A percentile compares a stretch with the other conserved stretches of the same genome.
Evolutionary conservation across 495 filamentous ascomycete genomes (phyloP).

Genomic region (Venustampulla echinocandica): DNA sequence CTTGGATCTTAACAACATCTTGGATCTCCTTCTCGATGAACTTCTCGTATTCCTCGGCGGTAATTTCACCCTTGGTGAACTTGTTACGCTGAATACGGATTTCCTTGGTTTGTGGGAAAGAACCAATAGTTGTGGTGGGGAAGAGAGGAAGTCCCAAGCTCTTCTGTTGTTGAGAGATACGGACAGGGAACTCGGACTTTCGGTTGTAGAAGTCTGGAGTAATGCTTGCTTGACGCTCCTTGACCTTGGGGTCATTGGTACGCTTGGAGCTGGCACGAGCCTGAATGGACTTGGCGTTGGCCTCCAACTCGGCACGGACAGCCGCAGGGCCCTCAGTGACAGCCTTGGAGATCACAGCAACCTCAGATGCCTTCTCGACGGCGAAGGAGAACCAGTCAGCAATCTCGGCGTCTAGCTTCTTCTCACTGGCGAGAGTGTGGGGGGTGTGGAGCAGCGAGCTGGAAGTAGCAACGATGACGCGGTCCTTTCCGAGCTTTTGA

Average conservation of each 20-base stretch:
- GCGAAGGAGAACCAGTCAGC: conserved; percentile 98
- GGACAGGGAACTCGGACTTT: conserved; percentile 73
- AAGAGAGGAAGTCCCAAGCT: conserved; percentile 87
- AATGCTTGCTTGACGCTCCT: conserved; percentile 84
- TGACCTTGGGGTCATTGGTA: conserved; percentile 94
- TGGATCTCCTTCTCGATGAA: conserved; percentile 98
- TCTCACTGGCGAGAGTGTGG: conserved; percentile 95
- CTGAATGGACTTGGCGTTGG: conserved; percentile 86
- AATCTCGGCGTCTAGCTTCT: conserved; percentile 87
- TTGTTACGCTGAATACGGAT: conserved; percentile 93
- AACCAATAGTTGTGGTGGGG: conserved; percentile 98
- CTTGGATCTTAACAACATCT: conserved; percentile 87
- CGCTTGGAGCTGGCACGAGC: conserved; percentile 81
- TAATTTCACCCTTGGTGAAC: conserved; percentile 97
- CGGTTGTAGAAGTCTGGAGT: conserved; percentile 81
- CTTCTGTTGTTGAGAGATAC: conserved; percentile 78
- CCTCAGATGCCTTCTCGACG: conserved; percentile 83
- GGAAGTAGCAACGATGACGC: conserved; percentile 92
- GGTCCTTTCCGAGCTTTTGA: conserved; percentile 89
- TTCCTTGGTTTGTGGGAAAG: conserved; percentile 98
- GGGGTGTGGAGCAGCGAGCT: conserved; percentile 95
- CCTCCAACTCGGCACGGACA: conserved; percentile 78
- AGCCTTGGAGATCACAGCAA: conserved; percentile 91
- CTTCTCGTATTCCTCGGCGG: conserved; percentile 81
- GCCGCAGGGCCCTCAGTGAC: conserved; percentile 82